Conservation (phyloP, 768 basidiomycete species). For the Kwoniella dejecticola region DNA sequence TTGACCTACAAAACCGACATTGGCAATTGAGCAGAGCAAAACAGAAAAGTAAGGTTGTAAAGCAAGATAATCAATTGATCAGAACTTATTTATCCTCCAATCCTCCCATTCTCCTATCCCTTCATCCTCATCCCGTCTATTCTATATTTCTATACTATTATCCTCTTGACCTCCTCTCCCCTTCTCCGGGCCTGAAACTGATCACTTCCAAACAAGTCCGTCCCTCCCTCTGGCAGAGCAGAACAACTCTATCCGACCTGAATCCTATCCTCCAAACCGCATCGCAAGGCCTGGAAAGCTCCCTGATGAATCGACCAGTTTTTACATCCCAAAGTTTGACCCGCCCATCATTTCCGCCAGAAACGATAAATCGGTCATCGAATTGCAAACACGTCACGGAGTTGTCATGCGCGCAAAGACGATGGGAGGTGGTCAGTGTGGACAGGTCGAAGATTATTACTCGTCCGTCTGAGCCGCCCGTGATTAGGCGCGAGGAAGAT, state of each 20-base stretch:
- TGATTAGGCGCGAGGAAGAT: constrained; percentile 66
- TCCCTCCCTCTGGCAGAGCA: constrained; percentile 76
- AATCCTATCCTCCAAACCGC: constrained; percentile 76
- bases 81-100: no score
- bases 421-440: constrained; percentile 57
- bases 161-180: constrained; percentile 10
- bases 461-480: constrained; percentile 85
- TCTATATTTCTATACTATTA: no score
- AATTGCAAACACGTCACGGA: constrained; percentile 84
- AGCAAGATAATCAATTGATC: no score
- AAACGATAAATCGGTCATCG: constrained; percentile 74
- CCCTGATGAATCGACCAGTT: constrained; percentile 71
- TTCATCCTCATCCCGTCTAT: no score
- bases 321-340: constrained; percentile 60
- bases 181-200: constrained; percentile 57
- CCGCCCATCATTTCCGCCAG: constrained; percentile 77
- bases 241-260: constrained; percentile 70
- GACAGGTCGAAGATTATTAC: constrained; percentile 70
- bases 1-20: no score
- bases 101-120: no score
- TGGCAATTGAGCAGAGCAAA: no score
- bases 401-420: constrained; percentile 85
- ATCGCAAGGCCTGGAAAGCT: constrained; percentile 74
- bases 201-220: constrained; percentile 88
- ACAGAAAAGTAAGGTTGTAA: no score